Evolutionary conservation across 176 grass and related monocot genomes (phyloP).

Genomic region (Oryza australiensis): DNA sequence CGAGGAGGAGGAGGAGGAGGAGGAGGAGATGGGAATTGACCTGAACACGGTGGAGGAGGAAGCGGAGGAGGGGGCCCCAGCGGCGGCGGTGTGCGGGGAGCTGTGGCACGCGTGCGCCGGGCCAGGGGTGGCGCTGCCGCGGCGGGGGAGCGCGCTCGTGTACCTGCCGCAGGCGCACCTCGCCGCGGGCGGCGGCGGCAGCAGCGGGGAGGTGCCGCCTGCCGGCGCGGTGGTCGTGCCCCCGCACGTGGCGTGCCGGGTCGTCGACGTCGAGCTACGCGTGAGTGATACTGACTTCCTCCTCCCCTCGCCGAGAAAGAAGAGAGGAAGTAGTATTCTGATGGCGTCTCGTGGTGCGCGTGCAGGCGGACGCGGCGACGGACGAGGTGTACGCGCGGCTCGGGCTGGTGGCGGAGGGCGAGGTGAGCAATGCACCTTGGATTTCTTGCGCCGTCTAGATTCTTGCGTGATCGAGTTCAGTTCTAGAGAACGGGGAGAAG

Average conservation of each 20-base stretch:
- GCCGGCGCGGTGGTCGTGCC: slow-evolving; percentile 28
- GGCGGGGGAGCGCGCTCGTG: slow-evolving; percentile 69
- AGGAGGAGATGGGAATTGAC: slow-evolving; percentile 74
- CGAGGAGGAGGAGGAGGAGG: no score
- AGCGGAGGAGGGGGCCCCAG: slow-evolving; percentile 27
- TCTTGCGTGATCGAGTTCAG: background rate
- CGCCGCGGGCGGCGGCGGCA: slow-evolving; percentile 34
- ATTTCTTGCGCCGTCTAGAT: background rate
- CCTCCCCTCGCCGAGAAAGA: background rate
- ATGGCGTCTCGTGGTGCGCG: background rate
- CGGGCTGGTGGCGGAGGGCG: slow-evolving; percentile 58
- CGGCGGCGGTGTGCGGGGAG: slow-evolving; percentile 53
- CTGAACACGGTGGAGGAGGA: slow-evolving; percentile 70
- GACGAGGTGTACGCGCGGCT: slow-evolving; percentile 90
- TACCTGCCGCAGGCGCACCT: slow-evolving; percentile 95
- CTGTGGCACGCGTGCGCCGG: slow-evolving; percentile 96
- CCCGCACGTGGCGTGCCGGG: slow-evolving; percentile 73
- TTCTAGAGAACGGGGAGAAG: background rate
- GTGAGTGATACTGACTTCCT: slow-evolving; percentile 43
- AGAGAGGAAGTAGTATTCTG: no score
- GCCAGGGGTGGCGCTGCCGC: slow-evolving; percentile 61
- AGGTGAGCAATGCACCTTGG: slow-evolving; percentile 43
- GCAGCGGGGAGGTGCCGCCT: slow-evolving; percentile 17
- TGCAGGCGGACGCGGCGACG: slow-evolving; percentile 83
- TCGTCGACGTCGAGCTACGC: slow-evolving; percentile 81